These are phyloP conservation scores for Aspergillus sp. DNA, from an alignment of 2,329 filamentous ascomycete genomes.

Conservation along the genomic window DNA sequence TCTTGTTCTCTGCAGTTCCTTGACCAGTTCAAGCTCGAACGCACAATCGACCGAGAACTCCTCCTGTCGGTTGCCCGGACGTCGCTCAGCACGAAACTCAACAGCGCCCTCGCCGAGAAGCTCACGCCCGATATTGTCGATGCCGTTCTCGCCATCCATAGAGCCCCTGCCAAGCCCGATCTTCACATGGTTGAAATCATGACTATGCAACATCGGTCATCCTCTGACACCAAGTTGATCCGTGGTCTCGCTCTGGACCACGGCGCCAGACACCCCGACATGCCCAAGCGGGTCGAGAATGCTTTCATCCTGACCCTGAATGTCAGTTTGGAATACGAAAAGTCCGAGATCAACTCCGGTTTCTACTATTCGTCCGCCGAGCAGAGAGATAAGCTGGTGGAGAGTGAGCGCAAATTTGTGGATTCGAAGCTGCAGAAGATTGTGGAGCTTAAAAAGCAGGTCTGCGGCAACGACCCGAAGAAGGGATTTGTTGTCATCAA, in stretches of 20 bases:
- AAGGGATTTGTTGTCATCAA: constrained; percentile 98
- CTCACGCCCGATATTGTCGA: constrained; percentile 96
- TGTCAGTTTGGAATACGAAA: constrained; percentile 96
- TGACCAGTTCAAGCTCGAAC: constrained; percentile 85
- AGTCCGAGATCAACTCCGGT: constrained; percentile 97
- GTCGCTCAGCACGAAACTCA: constrained; percentile 92
- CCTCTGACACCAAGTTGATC: constrained; percentile 94
- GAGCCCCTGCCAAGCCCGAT: constrained; percentile 86
- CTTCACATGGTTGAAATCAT: constrained; percentile 99
- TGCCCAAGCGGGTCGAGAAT: constrained; percentile 95
- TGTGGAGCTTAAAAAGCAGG: constrained; percentile 95
- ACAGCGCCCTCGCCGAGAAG: constrained; percentile 80
- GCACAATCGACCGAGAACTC: constrained; percentile 88
- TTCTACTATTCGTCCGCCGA: constrained; percentile 99
- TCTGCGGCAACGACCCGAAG: constrained; percentile 87
- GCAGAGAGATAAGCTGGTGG: constrained; percentile 95
- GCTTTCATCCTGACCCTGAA: constrained; percentile 94
- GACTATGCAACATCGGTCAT: constrained; percentile 99
- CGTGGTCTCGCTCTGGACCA: constrained; percentile 90
- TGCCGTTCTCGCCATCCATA: constrained; percentile 90
- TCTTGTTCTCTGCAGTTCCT: constrained; percentile 64
- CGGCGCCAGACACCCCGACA: constrained; percentile 93
- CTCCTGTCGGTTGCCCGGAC: constrained; percentile 90
- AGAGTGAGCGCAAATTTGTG: constrained; percentile 93
- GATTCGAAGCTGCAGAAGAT: constrained; percentile 97